Evolutionary conservation across 176 grass and related monocot genomes (phyloP), one percentile per base, ranked within the genome.

Genomic region (Areca catechu): DNA sequence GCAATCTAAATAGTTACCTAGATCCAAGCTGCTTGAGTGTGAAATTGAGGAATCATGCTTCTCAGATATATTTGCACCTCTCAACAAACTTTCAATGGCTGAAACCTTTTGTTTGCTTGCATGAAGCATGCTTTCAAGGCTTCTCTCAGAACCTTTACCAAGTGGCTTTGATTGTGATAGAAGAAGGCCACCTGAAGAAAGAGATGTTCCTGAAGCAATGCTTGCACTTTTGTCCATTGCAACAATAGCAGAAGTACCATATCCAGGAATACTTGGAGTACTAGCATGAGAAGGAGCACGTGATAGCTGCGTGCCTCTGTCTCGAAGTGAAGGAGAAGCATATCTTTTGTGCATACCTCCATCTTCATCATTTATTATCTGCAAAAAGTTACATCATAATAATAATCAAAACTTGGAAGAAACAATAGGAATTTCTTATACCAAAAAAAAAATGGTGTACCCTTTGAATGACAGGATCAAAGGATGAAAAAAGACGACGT

Each of bases 41-140:
- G 79, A 70, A 74, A 53, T 49, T 58, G 78, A 72, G 72, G 88
- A 85, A 77, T 80, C 92, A 68, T 90, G 83, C 63, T 89, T 78
- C 63, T 77, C 80, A 51, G 81, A 85, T 57, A 85, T 56, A 71
- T 24, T 79, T 60, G 48, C 84, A 75, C 93, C 93, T 80, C 88
- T 98, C 81, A 98, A 74, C 68, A 98, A 82, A 80, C 93, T 89
- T 77, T 98, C 93, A 82, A 98, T 98, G 56, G 93, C 93, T 29
- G 93, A 92, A 58, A 98, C 87, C 71, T 98, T 98, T 76, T 98
- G 84, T 76, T 98, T 91, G 78, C 93, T 98, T 5, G 93, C 84
- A 63, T 74, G 84, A 71, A 98, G 86, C 64, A 98, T 76, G 61
- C 84, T 98, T 67, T 98, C 87, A 16, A 98, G 74, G 72, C 81